Evolutionary conservation across 2,329 filamentous ascomycete species (phyloP).

Genomic region (Leptosphaerulina australis): DNA sequence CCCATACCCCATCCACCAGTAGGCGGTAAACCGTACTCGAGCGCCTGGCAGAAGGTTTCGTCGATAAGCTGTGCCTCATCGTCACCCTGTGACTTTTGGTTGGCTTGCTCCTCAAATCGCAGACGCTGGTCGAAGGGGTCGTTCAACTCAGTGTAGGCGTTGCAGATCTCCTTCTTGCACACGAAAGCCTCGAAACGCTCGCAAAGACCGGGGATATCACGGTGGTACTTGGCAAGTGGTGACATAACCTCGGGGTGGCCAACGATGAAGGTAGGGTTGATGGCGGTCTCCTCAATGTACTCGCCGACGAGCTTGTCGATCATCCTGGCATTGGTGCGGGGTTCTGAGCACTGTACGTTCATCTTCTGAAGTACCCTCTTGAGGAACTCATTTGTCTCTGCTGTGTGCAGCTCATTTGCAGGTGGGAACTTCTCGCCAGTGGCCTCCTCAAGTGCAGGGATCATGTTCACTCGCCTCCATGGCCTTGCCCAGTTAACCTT

Average conservation of each 20-base stretch:
- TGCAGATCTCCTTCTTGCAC: constrained; percentile 95
- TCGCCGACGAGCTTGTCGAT: constrained; percentile 92
- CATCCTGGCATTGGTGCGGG: constrained; percentile 93
- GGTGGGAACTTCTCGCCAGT: constrained; percentile 94
- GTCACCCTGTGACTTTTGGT: constrained; percentile 90
- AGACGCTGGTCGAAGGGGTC: constrained; percentile 90
- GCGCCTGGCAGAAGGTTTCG: constrained; percentile 88
- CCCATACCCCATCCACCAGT: constrained; percentile 98
- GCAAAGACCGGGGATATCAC: constrained; percentile 74
- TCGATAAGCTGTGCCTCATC: constrained; percentile 96
- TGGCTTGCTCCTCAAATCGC: constrained; percentile 81
- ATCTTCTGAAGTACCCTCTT: constrained; percentile 77
- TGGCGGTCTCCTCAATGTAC: constrained; percentile 90
- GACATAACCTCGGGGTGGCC: constrained; percentile 90
- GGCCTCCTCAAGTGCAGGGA: constrained; percentile 85
- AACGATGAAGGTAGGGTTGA: constrained; percentile 91
- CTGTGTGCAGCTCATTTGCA: constrained; percentile 84
- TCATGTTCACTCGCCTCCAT: constrained; percentile 96
- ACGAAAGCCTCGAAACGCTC: constrained; percentile 98
- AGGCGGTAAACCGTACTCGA: constrained; percentile 87
- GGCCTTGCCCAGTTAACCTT: constrained; percentile 95
- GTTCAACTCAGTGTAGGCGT: constrained; percentile 98
- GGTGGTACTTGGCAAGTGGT: constrained; percentile 94
- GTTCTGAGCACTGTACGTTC: constrained; percentile 86
- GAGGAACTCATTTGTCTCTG: constrained; percentile 88